These are phyloP conservation scores for Globisporangium solare DNA, from an alignment of 352 stramenopile species.

Conservation along the genomic window DNA sequence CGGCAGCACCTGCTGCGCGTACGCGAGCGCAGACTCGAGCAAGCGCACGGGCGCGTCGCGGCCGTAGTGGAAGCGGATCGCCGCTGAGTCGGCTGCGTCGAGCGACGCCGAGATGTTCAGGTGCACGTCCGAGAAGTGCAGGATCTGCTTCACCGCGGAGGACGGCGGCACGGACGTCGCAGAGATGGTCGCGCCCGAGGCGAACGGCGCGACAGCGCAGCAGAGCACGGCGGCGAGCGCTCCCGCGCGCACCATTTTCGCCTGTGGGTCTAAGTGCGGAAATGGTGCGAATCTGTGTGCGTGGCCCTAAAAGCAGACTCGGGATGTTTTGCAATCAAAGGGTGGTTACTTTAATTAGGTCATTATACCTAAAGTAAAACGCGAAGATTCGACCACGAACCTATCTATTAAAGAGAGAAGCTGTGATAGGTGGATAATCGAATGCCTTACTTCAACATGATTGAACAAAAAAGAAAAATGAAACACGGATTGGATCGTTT, in stretches of 20 bases:
- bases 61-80: slow-evolving; percentile 42
- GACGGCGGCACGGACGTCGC: background rate
- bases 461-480: slow-evolving; percentile 8
- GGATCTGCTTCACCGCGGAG: slow-evolving; percentile 30
- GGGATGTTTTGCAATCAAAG: background rate
- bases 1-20: slow-evolving; percentile 47
- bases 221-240: background rate
- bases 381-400: background rate
- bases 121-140: slow-evolving; percentile 86
- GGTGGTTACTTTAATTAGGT: background rate
- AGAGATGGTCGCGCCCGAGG: background rate
- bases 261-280: background rate
- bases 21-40: slow-evolving; percentile 63
- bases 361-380: no score
- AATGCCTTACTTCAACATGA: background rate
- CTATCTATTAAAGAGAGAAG: background rate
- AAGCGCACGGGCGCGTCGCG: slow-evolving; percentile 49
- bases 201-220: background rate
- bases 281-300: background rate
- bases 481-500: background rate
- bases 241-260: no score
- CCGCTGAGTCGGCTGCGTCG: slow-evolving; percentile 26
- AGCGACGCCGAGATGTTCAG: slow-evolving; percentile 64
- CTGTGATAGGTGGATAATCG: background rate
- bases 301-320: background rate